phyloP scores from a whole-genome alignment of 176 grass and related monocot species.

The Ampelocalamus luodianensis region DNA sequence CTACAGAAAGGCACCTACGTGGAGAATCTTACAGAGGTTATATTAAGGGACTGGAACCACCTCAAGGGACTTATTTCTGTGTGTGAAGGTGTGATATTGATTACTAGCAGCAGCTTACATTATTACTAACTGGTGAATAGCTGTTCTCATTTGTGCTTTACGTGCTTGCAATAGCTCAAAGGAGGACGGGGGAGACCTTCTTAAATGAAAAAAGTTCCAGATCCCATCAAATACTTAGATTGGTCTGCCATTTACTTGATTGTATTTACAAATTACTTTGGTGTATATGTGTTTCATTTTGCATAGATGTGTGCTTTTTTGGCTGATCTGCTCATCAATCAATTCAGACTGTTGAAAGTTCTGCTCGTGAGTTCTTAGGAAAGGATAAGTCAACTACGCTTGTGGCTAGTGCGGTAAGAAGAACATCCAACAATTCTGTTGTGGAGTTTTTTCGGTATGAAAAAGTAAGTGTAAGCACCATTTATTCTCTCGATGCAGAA shows the following conservation, averaged over 20 bases:
- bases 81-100: conserved; percentile 77
- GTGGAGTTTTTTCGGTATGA: neutral
- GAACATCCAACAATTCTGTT: conserved; percentile 34
- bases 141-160: conserved; percentile 43
- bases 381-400: conserved; percentile 87
- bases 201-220: conserved; percentile 94
- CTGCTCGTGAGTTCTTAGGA: conserved; percentile 72
- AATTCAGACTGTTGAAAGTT: conserved; percentile 87
- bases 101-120: conserved; percentile 23
- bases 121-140: conserved; percentile 12
- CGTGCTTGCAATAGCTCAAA: conserved; percentile 69
- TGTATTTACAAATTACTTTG: conserved; percentile 14
- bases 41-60: conserved; percentile 85
- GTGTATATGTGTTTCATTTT: neutral
- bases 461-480: neutral
- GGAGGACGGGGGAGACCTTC: conserved; percentile 78
- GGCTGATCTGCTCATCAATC: conserved; percentile 18
- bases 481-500: conserved; percentile 59
- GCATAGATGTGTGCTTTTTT: conserved; percentile 13
- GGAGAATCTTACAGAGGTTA: conserved; percentile 83
- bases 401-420: conserved; percentile 77
- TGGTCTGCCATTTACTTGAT: conserved; percentile 67
- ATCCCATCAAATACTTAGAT: conserved; percentile 93
- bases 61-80: conserved; percentile 82
- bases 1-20: conserved; percentile 78